A percentile compares a stretch with the other conserved stretches of the same genome.
These are phyloP conservation scores for Aspergillus taichungensis DNA, from an alignment of 495 filamentous ascomycete species.

Conservation along the genomic window DNA sequence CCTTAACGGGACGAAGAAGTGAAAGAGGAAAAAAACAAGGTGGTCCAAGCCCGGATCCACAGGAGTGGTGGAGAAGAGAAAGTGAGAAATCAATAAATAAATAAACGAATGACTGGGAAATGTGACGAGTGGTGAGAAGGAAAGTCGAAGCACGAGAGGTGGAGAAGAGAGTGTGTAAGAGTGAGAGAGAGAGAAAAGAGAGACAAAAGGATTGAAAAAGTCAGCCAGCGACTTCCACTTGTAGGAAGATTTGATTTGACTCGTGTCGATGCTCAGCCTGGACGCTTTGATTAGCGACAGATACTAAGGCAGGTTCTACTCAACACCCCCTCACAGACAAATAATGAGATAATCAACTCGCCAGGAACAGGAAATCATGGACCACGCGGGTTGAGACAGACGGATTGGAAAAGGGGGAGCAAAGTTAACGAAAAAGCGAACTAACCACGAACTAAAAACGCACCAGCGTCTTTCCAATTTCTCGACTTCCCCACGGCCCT, in stretches of 20 bases:
- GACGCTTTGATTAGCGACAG: no score
- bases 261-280: neutral
- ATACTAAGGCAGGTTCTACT: no score
- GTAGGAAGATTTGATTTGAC: neutral
- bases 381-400: neutral
- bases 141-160: constrained; percentile 2
- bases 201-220: constrained; percentile 3
- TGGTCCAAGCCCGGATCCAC: neutral
- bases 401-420: constrained; percentile 2
- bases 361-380: neutral
- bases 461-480: constrained; percentile 6
- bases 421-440: neutral
- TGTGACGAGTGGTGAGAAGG: constrained; percentile 3
- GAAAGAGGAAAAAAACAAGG: neutral
- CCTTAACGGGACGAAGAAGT: neutral
- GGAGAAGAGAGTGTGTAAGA: constrained; percentile 3
- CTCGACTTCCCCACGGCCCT: constrained; percentile 10
- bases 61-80: constrained; percentile 9
- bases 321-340: neutral
- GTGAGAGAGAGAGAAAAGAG: neutral
- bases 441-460: constrained; percentile 4
- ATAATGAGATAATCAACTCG: neutral
- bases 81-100: neutral
- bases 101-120: constrained; percentile 29
- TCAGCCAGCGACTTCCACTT: neutral